Base-by-base conservation (phyloP, 805 yeast species). In the Starmerella scarabaei region DNA sequence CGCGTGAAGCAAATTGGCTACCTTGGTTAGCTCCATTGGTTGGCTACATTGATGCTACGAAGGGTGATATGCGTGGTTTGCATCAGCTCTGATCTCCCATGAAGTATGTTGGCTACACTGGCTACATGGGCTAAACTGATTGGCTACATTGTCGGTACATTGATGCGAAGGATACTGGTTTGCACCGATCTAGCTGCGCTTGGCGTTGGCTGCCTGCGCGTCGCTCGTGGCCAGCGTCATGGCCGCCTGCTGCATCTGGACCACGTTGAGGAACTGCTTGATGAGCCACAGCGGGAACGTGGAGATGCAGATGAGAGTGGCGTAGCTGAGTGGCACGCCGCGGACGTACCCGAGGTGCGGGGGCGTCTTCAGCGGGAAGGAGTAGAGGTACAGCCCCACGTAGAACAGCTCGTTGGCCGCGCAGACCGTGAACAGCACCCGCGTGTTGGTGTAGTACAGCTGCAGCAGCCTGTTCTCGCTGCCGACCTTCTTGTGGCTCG, bases 361-460 rank as follows among this genome's bases (percentile, higher is more conserved):
- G 8, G 72, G 60, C 15, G 63, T 46, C 33, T 55, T 49, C 37
- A 62, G 62, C 29, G 73, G 64, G 60, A 82, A 85, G 47, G 78
- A 72, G 57, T 72, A 74, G 58, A 88, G 67, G 59, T 91, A 91
- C 36, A 86, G 59, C 1, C 94, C 94, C 57, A 86, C 80, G 58
- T 82, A 93, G 60, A 91, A 93, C 38, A 84, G 61, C 65, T 91
- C 99, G 62, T 91, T 91, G 47, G 86, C 80, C 20, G 91, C 83
- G 62, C 99, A 91, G 47, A 91, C 86, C 18, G 76, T 61, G 63
- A 91, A 91, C 47, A 91, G 67, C 16, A 91, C 93, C 15, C 59
- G 72, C 54, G 84, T 73, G 66, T 83, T 80, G 43, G 84, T 81
- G 64, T 91, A 91, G 68, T 91, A 91, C 48, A 88, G 68, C 51